phyloP scores from a whole-genome alignment of 2,329 filamentous ascomycete genomes.

The Leptographium procerum region DNA sequence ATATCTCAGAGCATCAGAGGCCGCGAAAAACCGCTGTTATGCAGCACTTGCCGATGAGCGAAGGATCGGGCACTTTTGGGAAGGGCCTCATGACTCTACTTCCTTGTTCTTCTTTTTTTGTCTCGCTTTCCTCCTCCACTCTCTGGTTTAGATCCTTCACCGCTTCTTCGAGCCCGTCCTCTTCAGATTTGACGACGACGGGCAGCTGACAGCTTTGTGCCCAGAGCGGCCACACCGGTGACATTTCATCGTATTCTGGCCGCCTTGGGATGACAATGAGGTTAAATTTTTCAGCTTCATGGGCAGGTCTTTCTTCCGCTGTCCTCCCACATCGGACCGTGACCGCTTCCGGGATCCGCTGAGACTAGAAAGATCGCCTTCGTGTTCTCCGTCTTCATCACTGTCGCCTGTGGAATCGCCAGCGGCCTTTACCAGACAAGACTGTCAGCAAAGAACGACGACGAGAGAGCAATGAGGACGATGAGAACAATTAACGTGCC shows the following conservation, averaged over 20 bases:
- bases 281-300: conserved; percentile 47
- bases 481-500: conserved; percentile 9
- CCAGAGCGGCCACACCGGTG: conserved; percentile 50
- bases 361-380: neutral
- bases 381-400: conserved; percentile 4
- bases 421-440: neutral
- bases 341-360: conserved; percentile 8
- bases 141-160: neutral
- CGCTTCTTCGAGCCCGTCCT: conserved; percentile 1
- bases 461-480: neutral
- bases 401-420: conserved; percentile 23
- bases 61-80: neutral
- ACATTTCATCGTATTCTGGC: conserved; percentile 34
- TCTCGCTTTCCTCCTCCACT: neutral
- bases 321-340: conserved; percentile 34
- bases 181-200: conserved; percentile 19
- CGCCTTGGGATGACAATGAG: conserved; percentile 42
- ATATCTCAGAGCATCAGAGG: neutral
- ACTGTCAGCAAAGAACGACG: neutral
- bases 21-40: neutral
- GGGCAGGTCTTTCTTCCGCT: conserved; percentile 50
- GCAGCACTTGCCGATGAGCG: neutral
- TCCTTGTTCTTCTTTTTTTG: neutral
- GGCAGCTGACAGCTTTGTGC: conserved; percentile 48
- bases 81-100: neutral